These are phyloP conservation scores for Solanum bulbocastanum DNA, from an alignment of 257 asterid species.

Conservation along the genomic window DNA sequence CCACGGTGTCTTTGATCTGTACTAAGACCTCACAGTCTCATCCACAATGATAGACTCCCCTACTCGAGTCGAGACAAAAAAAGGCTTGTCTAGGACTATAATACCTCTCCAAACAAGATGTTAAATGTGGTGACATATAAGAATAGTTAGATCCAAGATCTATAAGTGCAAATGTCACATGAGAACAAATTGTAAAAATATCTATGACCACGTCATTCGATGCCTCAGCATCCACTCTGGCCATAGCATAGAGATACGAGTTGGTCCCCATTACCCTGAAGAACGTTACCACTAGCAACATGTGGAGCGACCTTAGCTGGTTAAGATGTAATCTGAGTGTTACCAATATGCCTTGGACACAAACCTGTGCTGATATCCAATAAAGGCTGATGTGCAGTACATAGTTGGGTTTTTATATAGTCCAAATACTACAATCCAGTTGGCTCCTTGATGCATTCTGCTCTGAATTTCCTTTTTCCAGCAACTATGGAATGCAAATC, in stretches of 20 bases:
- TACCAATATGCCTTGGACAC: background rate
- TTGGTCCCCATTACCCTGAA: background rate
- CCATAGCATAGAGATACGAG: background rate
- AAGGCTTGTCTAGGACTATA: background rate
- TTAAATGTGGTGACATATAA: background rate
- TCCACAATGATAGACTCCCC: background rate
- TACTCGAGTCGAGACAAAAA: background rate
- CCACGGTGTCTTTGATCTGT: background rate
- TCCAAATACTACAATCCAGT: background rate
- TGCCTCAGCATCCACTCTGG: background rate
- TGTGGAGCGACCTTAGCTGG: background rate
- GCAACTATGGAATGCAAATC: background rate
- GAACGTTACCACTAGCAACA: background rate
- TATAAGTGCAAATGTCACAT: background rate
- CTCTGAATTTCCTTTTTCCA: background rate
- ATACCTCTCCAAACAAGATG: background rate
- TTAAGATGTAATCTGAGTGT: background rate
- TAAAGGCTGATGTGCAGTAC: background rate
- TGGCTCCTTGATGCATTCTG: background rate
- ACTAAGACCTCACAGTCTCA: background rate
- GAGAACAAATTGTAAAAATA: background rate
- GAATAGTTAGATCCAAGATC: background rate
- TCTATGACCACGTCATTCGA: background rate
- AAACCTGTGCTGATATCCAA: background rate
- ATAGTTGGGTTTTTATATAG: background rate